Base-by-base conservation (phyloP, 108 stramenopile species). In the Nannochloropsis gaditana region DNA sequence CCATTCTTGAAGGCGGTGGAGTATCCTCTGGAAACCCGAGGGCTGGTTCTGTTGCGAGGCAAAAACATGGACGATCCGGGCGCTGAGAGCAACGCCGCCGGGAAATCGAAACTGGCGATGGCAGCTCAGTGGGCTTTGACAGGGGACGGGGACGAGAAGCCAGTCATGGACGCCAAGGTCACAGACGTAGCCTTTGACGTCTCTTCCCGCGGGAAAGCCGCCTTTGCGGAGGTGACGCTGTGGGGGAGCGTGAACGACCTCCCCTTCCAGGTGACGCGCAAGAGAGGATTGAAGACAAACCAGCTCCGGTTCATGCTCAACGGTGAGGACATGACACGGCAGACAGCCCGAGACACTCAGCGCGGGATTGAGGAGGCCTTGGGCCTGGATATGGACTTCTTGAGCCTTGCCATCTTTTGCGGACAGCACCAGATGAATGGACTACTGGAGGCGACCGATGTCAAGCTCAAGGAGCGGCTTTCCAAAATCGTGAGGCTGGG, bases 91-190 rank as follows among this genome's bases (percentile, higher is more conserved):
- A 90, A 90, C 47, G 90, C 86, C 21, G 83, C 90, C 9, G 90
- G 90, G 45, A 90, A 90, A 41, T 89, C 90, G 31, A 90, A 89
- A 41, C 86, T 90, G n/a, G 90, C 90, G 43, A 89, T 89, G 89
- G 87, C 89, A 43, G 86, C 89, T 6, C 85, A 89, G 59, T 90
- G 90, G 90, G 85, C 86, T 11, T 41, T 90, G 83, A 89, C 90
- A 9, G 90, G 90, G n/a, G 83, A 45, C 41, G 41, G 87, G 41
- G 90, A 90, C 81, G 15, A 19, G 79, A 85, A 87, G 44, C 85
- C 88, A 17, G 85, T 89, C 45, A 85, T 45, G 21, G 89, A 89
- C 41, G 84, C 87, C 41, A 84, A 85, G 42, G 85, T 86, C 21
- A 42, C 85, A 21, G 87, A 89, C 80, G 89, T 89, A 2, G 86